Evolutionary conservation across 2,329 filamentous ascomycete genomes (phyloP), one percentile per base, ranked within the genome.

Genomic region (Pseudocercospora ulei): DNA sequence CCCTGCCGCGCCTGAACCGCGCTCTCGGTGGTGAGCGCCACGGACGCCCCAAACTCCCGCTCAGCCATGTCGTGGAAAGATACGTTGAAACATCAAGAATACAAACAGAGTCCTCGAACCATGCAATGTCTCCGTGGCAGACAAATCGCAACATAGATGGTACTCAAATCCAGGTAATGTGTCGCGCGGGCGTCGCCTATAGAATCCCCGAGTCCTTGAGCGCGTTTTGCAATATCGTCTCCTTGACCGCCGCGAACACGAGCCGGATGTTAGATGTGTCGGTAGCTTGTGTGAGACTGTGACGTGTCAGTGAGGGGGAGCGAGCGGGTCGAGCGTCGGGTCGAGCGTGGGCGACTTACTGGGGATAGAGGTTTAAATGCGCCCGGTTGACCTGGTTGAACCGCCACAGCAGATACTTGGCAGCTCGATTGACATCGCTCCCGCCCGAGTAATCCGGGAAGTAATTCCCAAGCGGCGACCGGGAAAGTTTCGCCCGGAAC

Each of bases 371-470:
- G 58, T 96, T 96, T 28, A 98, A 70, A 63, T 96, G 88, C 34
- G 87, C 88, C 43, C 90, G 73, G 60, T 98, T 98, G 48, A 98
- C 90, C 65, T 98, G 90, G 56, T 96, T 98, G 63, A 98, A 98
- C 56, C 90, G 78, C 90, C 90, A 98, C 5, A 98, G 71, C 18
- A 98, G 71, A 58, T 98, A 98, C 62, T 98, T 98, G 39, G 90
- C 90, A 3, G 90, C 90, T 60, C 93, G 85, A 62, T 96, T 96
- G 56, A 96, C 87, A 63, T 98, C 90, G 61, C 93, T 92, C 34
- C 90, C 90, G 18, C 90, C 90, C 0, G 87, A 94, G 61, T 98
- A 98, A 62, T 98, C 90, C 0, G 87, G 88, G 58, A 98, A 98
- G 62, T 96, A 98, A 59, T 88, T 94, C 53, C 80, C 83, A 29